Conservation (phyloP, 2,329 filamentous ascomycete genomes). For the Fusarium albosuccineum region DNA sequence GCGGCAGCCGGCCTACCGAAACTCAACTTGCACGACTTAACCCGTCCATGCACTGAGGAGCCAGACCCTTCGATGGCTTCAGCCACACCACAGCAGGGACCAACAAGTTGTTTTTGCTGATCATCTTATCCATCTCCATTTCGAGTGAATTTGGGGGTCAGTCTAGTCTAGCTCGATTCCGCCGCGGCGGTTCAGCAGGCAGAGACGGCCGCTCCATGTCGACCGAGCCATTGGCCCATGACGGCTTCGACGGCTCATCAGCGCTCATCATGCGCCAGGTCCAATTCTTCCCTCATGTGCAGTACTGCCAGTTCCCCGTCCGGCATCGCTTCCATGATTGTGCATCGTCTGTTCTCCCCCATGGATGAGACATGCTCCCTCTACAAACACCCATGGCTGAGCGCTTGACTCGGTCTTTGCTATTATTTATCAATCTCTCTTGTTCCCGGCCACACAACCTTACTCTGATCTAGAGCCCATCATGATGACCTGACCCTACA, state of each 20-base stretch:
- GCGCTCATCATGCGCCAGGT: constrained; percentile 13
- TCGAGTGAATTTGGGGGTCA: constrained; percentile 2
- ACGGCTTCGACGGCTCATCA: neutral
- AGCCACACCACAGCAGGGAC: constrained; percentile 35
- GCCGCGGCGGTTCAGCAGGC: constrained; percentile 19
- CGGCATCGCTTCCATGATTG: constrained; percentile 13
- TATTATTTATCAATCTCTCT: constrained; percentile 11
- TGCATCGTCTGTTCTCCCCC: constrained; percentile 6
- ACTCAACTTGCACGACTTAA: constrained; percentile 14
- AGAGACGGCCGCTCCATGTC: neutral
- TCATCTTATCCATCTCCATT: constrained; percentile 30
- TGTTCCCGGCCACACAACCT: constrained; percentile 10
- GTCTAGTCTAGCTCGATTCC: constrained; percentile 22
- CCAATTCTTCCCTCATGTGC: constrained; percentile 8
- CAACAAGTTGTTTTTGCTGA: constrained; percentile 5
- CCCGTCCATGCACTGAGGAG: constrained; percentile 15
- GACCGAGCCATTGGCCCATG: constrained; percentile 17
- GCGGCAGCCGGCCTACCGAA: neutral
- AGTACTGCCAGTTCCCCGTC: neutral
- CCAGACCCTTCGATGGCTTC: constrained; percentile 31
- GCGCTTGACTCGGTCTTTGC: constrained; percentile 21
- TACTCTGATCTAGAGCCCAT: neutral
- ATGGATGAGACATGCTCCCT: neutral
- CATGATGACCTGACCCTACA: constrained; percentile 22
- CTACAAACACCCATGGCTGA: neutral